These are phyloP conservation scores for Puccinellia tenuiflora DNA, from an alignment of 176 grass and related monocot species.

Conservation along the genomic window DNA sequence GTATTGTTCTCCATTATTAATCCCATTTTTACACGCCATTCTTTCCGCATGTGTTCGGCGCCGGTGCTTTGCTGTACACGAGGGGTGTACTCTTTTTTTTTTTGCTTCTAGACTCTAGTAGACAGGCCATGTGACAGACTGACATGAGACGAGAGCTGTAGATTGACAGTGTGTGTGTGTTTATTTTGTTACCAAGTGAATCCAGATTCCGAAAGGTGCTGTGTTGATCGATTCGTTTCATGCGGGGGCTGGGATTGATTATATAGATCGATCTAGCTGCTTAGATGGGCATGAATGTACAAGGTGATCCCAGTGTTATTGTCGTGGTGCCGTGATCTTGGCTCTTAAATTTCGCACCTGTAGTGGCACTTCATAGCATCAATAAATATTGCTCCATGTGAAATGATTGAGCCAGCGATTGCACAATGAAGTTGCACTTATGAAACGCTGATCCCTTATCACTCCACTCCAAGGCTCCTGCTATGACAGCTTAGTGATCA, in stretches of 20 bases:
- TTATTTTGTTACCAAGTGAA: background rate
- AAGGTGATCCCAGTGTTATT: constrained; percentile 2
- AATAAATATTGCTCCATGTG: constrained; percentile 2
- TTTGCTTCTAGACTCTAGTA: background rate
- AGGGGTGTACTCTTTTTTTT: constrained; percentile 20
- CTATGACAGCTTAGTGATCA: background rate
- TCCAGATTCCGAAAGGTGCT: background rate
- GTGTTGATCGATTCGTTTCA: background rate
- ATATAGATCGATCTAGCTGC: background rate
- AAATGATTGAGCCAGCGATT: constrained; percentile 10
- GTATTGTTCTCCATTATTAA: background rate
- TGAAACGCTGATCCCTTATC: background rate
- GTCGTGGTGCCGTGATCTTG: background rate
- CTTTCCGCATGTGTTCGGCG: background rate
- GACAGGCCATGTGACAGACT: constrained; percentile 20
- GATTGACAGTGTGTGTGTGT: constrained; percentile 1
- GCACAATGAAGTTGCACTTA: background rate
- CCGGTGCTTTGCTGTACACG: background rate
- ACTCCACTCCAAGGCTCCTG: background rate
- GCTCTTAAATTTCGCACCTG: constrained; percentile 1
- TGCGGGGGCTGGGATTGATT: background rate
- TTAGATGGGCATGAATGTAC: background rate
- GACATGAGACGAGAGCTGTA: constrained; percentile 25
- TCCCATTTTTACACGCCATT: constrained; percentile 12
- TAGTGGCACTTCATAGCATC: constrained; percentile 8